Conservation (phyloP, 2,329 filamentous ascomycete species). For the Coniella lustricola region DNA sequence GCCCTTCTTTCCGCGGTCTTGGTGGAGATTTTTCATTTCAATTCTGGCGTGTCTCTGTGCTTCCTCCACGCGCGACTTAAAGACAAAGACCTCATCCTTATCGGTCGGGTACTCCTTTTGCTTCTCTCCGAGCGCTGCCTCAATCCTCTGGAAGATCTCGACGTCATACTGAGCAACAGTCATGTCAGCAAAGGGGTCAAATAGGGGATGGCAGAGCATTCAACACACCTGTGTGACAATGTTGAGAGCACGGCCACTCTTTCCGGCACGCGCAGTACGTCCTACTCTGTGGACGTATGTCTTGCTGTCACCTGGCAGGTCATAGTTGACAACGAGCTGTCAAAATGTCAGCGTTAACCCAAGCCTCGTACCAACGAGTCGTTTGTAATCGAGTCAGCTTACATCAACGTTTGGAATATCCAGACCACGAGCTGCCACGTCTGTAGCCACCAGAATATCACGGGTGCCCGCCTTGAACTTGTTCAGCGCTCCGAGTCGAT, state of each 20-base stretch:
- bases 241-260: conserved; percentile 72
- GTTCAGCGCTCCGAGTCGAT: conserved; percentile 77
- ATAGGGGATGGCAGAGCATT: background rate
- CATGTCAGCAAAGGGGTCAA: background rate
- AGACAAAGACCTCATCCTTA: conserved; percentile 80
- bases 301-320: conserved; percentile 77
- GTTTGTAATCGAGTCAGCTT: conserved; percentile 15
- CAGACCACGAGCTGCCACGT: conserved; percentile 87
- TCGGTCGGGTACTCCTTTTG: conserved; percentile 60
- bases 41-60: conserved; percentile 72
- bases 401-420: conserved; percentile 84
- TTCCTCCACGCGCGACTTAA: conserved; percentile 70
- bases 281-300: conserved; percentile 89
- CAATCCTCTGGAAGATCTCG: conserved; percentile 73
- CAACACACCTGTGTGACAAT: conserved; percentile 63
- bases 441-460: conserved; percentile 84
- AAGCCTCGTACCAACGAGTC: background rate
- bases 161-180: conserved; percentile 44
- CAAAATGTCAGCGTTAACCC: no score
- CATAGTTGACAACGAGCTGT: conserved; percentile 38
- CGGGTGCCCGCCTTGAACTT: conserved; percentile 80
- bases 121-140: conserved; percentile 73
- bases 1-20: conserved; percentile 56
- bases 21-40: conserved; percentile 75
- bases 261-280: conserved; percentile 79